A percentile compares a stretch with the other conserved stretches of the same genome.
Evolutionary conservation across 1,284 basidiomycete genomes (phyloP).

Genomic region (Lentinus polychrous): DNA sequence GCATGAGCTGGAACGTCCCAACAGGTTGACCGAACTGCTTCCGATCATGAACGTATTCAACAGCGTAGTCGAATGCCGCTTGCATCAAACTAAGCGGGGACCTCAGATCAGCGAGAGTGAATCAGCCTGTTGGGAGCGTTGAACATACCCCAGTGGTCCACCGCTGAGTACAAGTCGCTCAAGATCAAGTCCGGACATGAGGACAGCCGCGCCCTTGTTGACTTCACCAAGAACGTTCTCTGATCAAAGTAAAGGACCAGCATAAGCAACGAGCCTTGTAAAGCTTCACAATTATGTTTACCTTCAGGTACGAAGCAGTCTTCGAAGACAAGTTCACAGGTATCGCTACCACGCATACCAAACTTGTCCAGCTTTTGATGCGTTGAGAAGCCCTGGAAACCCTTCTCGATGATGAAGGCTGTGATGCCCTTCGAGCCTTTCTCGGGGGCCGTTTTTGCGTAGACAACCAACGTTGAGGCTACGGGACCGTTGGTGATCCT

Average conservation of each 20-base stretch:
- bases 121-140: no score
- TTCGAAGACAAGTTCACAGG: constrained; percentile 91
- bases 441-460: constrained; percentile 83
- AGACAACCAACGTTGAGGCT: constrained; percentile 87
- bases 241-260: constrained; percentile 21
- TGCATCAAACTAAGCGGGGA: constrained; percentile 78
- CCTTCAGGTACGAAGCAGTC: constrained; percentile 84
- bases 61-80: constrained; percentile 83
- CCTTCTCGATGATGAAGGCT: constrained; percentile 85
- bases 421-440: constrained; percentile 86
- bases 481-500: constrained; percentile 96
- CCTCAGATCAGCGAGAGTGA: background rate
- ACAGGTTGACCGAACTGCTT: constrained; percentile 86
- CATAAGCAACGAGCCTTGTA: constrained; percentile 6
- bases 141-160: constrained; percentile 60
- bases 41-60: constrained; percentile 87
- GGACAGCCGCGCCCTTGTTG: constrained; percentile 76
- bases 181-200: constrained; percentile 93
- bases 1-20: constrained; percentile 94
- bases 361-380: constrained; percentile 92
- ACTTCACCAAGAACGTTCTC: constrained; percentile 83
- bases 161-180: constrained; percentile 90
- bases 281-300: constrained; percentile 26
- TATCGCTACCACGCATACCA: constrained; percentile 94
- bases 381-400: constrained; percentile 80